Evolutionary conservation across 2,329 filamentous ascomycete species (phyloP).

Genomic region (Cephalotrichum gorgonifer): DNA sequence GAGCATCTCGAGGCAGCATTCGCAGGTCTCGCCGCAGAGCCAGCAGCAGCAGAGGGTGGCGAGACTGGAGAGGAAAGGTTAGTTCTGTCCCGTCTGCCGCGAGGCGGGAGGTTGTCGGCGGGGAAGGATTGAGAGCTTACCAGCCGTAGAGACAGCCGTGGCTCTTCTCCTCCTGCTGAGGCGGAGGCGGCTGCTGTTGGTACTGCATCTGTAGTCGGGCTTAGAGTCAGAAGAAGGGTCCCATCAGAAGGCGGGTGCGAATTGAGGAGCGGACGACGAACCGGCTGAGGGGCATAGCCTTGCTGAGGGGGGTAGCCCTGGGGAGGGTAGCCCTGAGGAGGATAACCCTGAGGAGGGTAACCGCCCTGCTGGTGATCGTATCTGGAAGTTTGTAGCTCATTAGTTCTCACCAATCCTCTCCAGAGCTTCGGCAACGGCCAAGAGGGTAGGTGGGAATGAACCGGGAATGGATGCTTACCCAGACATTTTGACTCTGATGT

Average conservation of each 20-base stretch:
- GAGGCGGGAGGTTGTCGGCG: background rate
- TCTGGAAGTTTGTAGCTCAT: too few species aligned
- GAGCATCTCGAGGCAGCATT: constrained; percentile 30
- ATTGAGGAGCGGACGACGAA: constrained; percentile 7
- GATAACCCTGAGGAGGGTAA: too few species aligned
- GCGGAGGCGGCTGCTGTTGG: constrained; percentile 19
- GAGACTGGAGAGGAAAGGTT: constrained; percentile 15
- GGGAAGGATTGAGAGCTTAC: constrained; percentile 12
- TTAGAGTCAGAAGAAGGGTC: background rate
- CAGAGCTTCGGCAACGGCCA: too few species aligned
- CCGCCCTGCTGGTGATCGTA: too few species aligned
- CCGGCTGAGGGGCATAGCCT: constrained; percentile 17
- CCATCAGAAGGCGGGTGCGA: background rate
- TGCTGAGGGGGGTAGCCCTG: constrained; percentile 14
- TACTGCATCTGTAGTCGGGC: constrained; percentile 21
- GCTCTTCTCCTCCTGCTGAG: constrained; percentile 24
- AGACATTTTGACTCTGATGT: too few species aligned
- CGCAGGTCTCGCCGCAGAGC: constrained; percentile 31
- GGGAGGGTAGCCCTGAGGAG: constrained; percentile 6
- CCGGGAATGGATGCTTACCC: too few species aligned
- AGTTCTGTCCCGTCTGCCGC: background rate
- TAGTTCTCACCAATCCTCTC: too few species aligned
- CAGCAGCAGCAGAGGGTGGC: constrained; percentile 33
- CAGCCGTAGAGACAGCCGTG: constrained; percentile 29
- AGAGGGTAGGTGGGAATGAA: too few species aligned